Evolutionary conservation across 148 eudicot genomes (phyloP), one percentile per base, ranked within the genome.

Genomic region (Rhododendron ovatum): DNA sequence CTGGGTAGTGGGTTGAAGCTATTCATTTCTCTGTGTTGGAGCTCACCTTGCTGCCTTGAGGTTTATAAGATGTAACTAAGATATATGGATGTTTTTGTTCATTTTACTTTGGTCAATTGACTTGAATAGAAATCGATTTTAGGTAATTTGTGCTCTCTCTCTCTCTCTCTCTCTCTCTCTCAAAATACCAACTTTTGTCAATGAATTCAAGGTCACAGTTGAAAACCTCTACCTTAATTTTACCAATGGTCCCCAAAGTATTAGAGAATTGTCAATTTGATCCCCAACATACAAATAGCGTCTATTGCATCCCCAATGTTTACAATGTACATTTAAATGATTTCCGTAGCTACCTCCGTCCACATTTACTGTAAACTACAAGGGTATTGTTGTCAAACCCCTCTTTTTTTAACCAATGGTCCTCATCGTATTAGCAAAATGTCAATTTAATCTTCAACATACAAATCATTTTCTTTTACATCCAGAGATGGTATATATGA

Each of bases 1-100:
- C 48, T 41, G 73, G 84, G 84, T 22, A 37, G 71, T 37, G 76
- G 85, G 43, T 84, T 22, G 85, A 71, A 84, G 85, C 65, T 73
- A 83, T 63, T 61, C 45, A 65, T 17, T 28, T 73, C 18, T 35
- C 67, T 51, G 30, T 81, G 37, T 39, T 12, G 45, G 67, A 81
- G 83, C 83, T 81, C 85, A 84, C 79, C 43, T 71, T 69, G 63
- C 28, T 69, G 78, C 85, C 41, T 12, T 45, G 7, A 83, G 78
- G 55, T 13, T 26, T 67, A 45, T 67, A 28, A 48, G 28, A 47
- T 71, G 26, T 69, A 83, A 65, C 51, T 47, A 45, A 28, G 69
- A 15, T 63, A 37, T 82, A 28, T 47, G 24, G 26, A 8, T 48
- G 59, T 30, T 69, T 45, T 20, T 22, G 61, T 47, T 45, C 28